These are phyloP conservation scores for Xylaria sp. DNA, from an alignment of 2,329 filamentous ascomycete genomes.

Conservation along the genomic window DNA sequence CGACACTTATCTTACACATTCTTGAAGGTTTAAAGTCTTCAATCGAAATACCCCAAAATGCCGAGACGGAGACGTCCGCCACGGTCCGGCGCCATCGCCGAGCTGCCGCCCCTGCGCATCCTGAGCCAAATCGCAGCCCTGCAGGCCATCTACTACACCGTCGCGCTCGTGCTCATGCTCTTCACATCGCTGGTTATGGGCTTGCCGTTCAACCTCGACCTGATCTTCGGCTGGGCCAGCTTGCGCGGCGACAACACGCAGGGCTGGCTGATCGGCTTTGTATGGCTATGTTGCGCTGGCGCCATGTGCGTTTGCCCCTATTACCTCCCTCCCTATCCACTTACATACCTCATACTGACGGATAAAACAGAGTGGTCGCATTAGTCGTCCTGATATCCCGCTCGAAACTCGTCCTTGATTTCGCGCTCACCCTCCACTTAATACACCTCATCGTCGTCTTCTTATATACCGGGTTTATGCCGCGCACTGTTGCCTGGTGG, in stretches of 20 bases:
- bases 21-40: background rate
- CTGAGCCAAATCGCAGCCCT: conserved; percentile 53
- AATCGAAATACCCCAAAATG: conserved; percentile 32
- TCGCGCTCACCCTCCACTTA: conserved; percentile 81
- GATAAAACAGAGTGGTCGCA: conserved; percentile 62
- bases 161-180: conserved; percentile 47
- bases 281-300: conserved; percentile 51
- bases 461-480: conserved; percentile 71
- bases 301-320: conserved; percentile 41
- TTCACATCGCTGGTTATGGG: conserved; percentile 58
- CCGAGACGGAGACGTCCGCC: conserved; percentile 52
- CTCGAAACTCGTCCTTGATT: conserved; percentile 92
- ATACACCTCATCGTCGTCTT: conserved; percentile 73
- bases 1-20: no score
- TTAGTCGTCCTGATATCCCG: conserved; percentile 79
- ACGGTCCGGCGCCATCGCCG: conserved; percentile 54
- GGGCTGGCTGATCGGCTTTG: conserved; percentile 54
- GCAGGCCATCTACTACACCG: conserved; percentile 51
- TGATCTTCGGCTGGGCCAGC: conserved; percentile 54
- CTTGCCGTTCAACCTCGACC: conserved; percentile 45
- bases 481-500: conserved; percentile 85
- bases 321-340: background rate
- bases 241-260: conserved; percentile 57
- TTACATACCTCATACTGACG: background rate
- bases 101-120: conserved; percentile 57